These are phyloP conservation scores for Phytopythium sindhum DNA, from an alignment of 352 stramenopile species.

Conservation along the genomic window DNA sequence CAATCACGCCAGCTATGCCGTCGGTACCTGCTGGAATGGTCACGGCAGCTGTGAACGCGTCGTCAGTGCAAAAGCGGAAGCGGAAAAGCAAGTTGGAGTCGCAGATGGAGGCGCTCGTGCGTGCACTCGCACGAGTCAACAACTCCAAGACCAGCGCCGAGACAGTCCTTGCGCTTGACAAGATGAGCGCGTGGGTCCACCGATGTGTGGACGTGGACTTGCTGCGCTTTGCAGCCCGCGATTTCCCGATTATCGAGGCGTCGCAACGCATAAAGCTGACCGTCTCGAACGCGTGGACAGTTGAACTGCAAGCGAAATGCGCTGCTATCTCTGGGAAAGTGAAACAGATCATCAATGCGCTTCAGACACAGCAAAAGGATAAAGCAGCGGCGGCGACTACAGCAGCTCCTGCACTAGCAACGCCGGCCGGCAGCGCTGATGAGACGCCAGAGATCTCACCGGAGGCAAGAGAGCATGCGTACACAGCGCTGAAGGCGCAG, in stretches of 20 bases:
- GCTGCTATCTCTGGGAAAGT: slow-evolving; percentile 56
- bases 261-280: slow-evolving; percentile 36
- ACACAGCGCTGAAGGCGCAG: slow-evolving; percentile 57
- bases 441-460: slow-evolving; percentile 19
- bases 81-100: slow-evolving; percentile 34
- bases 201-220: slow-evolving; percentile 44
- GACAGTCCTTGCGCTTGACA: slow-evolving; percentile 51
- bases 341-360: slow-evolving; percentile 33
- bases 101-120: slow-evolving; percentile 62
- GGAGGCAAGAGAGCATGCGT: slow-evolving; percentile 45
- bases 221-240: slow-evolving; percentile 50
- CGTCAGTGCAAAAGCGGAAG: slow-evolving; percentile 36
- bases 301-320: slow-evolving; percentile 60
- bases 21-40: neutral
- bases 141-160: slow-evolving; percentile 45
- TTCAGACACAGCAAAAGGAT: slow-evolving; percentile 25
- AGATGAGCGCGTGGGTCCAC: slow-evolving; percentile 52
- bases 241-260: slow-evolving; percentile 42
- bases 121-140: slow-evolving; percentile 44
- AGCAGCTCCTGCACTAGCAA: neutral
- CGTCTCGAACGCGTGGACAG: slow-evolving; percentile 34
- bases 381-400: slow-evolving; percentile 9
- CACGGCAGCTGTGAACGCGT: neutral
- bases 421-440: neutral
- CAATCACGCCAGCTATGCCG: neutral